Evolutionary conservation across 106 monocot species (phyloP).

Genomic region (Narthecium ossifragum): DNA sequence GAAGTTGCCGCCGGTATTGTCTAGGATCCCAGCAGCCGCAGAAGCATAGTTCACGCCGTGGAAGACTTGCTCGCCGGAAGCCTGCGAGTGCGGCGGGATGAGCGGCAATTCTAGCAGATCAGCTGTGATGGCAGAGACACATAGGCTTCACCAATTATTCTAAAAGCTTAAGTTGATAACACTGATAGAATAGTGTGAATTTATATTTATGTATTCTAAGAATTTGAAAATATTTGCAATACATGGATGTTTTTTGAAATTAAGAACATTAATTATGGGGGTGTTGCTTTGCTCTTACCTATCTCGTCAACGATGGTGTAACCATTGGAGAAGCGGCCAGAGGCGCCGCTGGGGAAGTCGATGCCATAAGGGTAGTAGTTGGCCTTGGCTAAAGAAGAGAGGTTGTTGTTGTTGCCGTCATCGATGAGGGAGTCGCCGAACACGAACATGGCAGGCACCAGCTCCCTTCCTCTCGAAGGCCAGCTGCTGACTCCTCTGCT

Average conservation of each 20-base stretch:
- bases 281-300: no score
- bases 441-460: constrained; percentile 24
- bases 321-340: constrained; percentile 27
- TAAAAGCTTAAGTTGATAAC: no score
- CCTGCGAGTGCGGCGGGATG: not conserved
- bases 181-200: no score
- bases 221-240: no score
- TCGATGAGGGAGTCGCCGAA: constrained; percentile 25
- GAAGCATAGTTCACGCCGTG: constrained; percentile 28
- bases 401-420: constrained; percentile 22
- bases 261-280: no score
- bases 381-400: constrained; percentile 5
- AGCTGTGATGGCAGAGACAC: constrained; percentile 5
- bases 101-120: constrained; percentile 17
- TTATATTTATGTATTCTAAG: no score
- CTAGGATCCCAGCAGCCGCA: constrained; percentile 26
- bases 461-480: no score
- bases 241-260: no score
- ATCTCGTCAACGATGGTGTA: constrained; percentile 21
- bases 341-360: constrained; percentile 18
- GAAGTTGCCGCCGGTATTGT: constrained; percentile 11
- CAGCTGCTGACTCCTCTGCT: not conserved
- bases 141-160: not conserved
- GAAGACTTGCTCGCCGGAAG: not conserved
- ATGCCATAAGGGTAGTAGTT: constrained; percentile 24